Percentiles rank a stretch among this genome's conserved stretches.
Conservation (phyloP, 257 asterid genomes). For the Orobanche coerulescens region DNA sequence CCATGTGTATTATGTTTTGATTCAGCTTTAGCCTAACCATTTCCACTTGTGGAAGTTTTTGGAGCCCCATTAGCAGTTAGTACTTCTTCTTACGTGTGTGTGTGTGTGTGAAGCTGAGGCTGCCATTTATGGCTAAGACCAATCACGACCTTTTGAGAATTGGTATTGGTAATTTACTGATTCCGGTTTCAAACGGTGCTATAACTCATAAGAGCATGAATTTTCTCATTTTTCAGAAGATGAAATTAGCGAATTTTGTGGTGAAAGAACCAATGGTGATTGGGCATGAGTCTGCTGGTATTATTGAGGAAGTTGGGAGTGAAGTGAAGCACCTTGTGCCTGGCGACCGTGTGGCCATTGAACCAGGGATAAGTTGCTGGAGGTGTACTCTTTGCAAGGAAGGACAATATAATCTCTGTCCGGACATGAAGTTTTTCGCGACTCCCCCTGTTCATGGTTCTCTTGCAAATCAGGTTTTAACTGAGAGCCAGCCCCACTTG, state of each 20-base stretch:
- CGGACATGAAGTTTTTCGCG: slow-evolving; percentile 87
- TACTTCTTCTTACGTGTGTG: no score
- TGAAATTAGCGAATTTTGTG: slow-evolving; percentile 67
- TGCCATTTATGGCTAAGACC: no score
- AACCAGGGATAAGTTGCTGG: slow-evolving; percentile 83
- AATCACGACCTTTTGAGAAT: no score
- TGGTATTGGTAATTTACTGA: neutral
- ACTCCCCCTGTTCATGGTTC: slow-evolving; percentile 93
- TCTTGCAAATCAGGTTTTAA: slow-evolving; percentile 83
- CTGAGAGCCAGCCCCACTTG: neutral
- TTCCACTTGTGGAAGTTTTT: neutral
- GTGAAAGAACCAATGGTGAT: slow-evolving; percentile 96
- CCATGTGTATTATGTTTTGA: neutral
- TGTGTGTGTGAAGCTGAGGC: no score
- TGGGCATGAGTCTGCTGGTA: slow-evolving; percentile 94
- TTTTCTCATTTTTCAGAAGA: slow-evolving; percentile 33
- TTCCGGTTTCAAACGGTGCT: neutral
- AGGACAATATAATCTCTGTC: slow-evolving; percentile 88
- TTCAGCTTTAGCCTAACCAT: neutral
- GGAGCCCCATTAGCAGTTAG: slow-evolving; percentile 1
- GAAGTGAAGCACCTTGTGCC: slow-evolving; percentile 51
- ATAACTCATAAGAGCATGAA: neutral
- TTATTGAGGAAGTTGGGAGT: slow-evolving; percentile 67
- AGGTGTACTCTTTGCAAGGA: slow-evolving; percentile 65
- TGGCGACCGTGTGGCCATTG: slow-evolving; percentile 88